Conservation (phyloP, 306 rosid genomes). For the Canavalia gladiata region DNA sequence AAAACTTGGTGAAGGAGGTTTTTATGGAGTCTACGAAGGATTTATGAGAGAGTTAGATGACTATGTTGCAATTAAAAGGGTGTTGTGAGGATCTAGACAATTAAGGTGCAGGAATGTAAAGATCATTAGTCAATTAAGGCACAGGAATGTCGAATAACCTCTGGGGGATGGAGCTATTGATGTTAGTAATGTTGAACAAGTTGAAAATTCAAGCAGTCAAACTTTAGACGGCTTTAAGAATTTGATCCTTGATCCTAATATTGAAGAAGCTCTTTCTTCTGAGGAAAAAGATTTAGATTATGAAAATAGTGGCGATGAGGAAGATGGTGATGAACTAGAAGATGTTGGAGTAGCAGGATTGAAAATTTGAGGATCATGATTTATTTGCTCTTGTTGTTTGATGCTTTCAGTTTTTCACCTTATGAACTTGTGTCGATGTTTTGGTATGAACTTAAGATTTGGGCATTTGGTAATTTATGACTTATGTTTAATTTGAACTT, state of each 20-base stretch:
- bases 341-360: not conserved
- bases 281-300: not conserved
- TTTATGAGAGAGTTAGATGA: not conserved
- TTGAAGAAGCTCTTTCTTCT: not conserved
- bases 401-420: too few relatives aligned
- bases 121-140: constrained; percentile 44
- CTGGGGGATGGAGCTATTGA: not conserved
- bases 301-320: not conserved
- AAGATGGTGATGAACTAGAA: not conserved
- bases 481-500: too few relatives aligned
- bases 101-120: constrained; percentile 33
- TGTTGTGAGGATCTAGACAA: constrained; percentile 8
- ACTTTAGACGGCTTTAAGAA: not conserved
- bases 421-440: too few relatives aligned
- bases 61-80: constrained; percentile 41
- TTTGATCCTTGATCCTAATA: not conserved
- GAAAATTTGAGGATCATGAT: not conserved
- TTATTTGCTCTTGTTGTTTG: too few relatives aligned
- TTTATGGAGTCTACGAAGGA: constrained; percentile 45
- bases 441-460: too few relatives aligned
- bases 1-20: constrained; percentile 46
- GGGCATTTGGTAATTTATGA: not conserved
- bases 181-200: not conserved
- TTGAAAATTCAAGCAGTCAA: not conserved
- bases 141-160: constrained; percentile 18